These are phyloP conservation scores for Rhynchosporium agropyri DNA, from an alignment of 2,329 filamentous ascomycete genomes.

Conservation along the genomic window DNA sequence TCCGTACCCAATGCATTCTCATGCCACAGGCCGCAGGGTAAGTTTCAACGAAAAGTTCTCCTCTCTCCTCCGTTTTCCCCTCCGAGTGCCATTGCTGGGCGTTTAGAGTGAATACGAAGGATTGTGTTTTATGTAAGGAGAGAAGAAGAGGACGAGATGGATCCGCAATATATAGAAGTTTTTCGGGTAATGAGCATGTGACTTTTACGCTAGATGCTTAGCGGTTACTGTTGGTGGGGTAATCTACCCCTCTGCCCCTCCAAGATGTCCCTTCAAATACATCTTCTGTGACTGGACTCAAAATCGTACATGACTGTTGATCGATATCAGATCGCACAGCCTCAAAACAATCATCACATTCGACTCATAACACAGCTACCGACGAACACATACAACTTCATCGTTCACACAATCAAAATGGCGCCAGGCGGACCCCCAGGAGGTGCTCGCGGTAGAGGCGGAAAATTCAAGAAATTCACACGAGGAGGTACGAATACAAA, in stretches of 20 bases:
- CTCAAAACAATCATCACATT: background rate
- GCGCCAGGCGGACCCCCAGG: conserved; percentile 52
- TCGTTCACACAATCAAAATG: conserved; percentile 42
- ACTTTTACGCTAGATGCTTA: background rate
- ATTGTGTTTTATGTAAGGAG: conserved; percentile 51
- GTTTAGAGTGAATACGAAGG: conserved; percentile 70
- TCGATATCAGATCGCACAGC: background rate
- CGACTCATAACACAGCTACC: background rate
- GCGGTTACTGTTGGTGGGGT: background rate
- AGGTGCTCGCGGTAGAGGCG: conserved; percentile 68
- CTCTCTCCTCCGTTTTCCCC: conserved; percentile 71
- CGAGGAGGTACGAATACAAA: conserved; percentile 70
- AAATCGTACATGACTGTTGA: background rate
- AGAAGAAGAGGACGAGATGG: conserved; percentile 33
- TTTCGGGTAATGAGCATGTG: conserved; percentile 23
- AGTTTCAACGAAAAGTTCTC: conserved; percentile 54
- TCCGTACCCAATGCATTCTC: conserved; percentile 42
- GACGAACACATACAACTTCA: background rate
- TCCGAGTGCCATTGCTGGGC: conserved; percentile 61
- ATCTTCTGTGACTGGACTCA: conserved; percentile 25
- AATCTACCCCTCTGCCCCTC: conserved; percentile 19
- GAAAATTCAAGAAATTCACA: conserved; percentile 93
- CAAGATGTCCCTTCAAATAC: conserved; percentile 23
- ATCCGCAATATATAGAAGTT: conserved; percentile 19
- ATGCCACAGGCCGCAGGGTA: conserved; percentile 57